A percentile compares a stretch with the other conserved stretches of the same genome.
These are phyloP conservation scores for Adansonia gregorii DNA, from an alignment of 441 rosid genomes.

Conservation along the genomic window DNA sequence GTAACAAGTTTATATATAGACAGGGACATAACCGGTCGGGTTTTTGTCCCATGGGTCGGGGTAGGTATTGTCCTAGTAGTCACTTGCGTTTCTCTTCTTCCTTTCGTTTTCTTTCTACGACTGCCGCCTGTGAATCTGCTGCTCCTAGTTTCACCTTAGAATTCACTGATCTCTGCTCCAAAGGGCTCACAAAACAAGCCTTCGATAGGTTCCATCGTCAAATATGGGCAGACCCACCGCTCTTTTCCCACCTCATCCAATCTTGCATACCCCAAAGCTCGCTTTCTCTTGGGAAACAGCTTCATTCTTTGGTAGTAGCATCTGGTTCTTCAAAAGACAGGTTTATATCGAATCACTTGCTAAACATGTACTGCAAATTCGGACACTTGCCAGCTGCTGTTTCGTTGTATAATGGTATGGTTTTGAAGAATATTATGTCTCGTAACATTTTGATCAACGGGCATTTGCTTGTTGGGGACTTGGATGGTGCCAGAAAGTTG, in stretches of 20 bases:
- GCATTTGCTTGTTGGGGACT: constrained; percentile 51
- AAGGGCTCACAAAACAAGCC: constrained; percentile 60
- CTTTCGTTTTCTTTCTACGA: constrained; percentile 32
- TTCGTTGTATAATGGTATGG: constrained; percentile 50
- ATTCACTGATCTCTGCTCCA: constrained; percentile 52
- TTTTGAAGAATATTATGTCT: constrained; percentile 67
- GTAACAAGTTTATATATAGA: neutral
- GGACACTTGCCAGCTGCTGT: constrained; percentile 52
- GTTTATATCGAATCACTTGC: constrained; percentile 73
- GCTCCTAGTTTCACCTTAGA: constrained; percentile 27
- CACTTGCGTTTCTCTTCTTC: constrained; percentile 32
- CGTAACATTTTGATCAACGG: constrained; percentile 72
- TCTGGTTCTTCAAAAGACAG: constrained; percentile 67
- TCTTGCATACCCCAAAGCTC: constrained; percentile 52
- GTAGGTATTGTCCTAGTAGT: constrained; percentile 11
- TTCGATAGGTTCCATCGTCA: constrained; percentile 45
- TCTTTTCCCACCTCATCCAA: constrained; percentile 62
- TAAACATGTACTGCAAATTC: constrained; percentile 70
- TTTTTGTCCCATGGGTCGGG: constrained; percentile 23
- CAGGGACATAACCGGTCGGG: constrained; percentile 1
- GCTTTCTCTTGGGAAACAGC: constrained; percentile 53
- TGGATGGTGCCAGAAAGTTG: constrained; percentile 61
- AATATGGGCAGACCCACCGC: constrained; percentile 66
- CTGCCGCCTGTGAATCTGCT: constrained; percentile 22
- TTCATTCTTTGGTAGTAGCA: constrained; percentile 63